These are phyloP conservation scores for Pythium plurisporium DNA, from an alignment of 352 stramenopile genomes.

Conservation along the genomic window DNA sequence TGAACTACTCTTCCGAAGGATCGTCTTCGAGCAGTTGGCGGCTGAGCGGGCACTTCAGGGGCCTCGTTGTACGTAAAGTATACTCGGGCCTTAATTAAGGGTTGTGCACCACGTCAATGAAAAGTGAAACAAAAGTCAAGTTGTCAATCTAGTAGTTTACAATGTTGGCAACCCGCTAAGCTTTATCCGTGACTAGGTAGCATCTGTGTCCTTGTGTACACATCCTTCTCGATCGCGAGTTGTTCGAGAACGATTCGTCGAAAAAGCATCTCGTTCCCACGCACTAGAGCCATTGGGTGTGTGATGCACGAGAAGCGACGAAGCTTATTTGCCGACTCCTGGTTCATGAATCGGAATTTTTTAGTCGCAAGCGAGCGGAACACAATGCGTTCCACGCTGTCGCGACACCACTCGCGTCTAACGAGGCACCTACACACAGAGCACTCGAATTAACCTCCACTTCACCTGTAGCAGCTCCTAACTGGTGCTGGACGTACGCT, in stretches of 20 bases:
- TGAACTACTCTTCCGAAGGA: not conserved
- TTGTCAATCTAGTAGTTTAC: no score
- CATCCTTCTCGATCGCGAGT: not conserved
- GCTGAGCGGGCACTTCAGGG: no score
- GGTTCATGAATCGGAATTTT: not conserved
- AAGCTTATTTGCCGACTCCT: not conserved
- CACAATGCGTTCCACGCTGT: not conserved
- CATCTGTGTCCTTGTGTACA: no score
- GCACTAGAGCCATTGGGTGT: not conserved
- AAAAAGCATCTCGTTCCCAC: not conserved
- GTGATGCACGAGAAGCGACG: not conserved
- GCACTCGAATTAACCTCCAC: not conserved
- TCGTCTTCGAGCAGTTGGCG: not conserved
- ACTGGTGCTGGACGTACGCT: conserved; percentile 1
- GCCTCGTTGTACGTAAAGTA: no score
- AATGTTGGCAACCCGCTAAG: no score
- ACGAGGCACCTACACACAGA: conserved; percentile 4
- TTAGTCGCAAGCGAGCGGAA: not conserved
- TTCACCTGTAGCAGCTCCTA: not conserved
- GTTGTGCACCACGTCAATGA: no score
- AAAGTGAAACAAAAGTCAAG: no score
- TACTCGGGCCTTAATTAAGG: no score
- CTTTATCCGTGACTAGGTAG: no score
- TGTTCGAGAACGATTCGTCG: conserved; percentile 5
- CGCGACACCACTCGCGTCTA: conserved; percentile 2